phyloP scores from a whole-genome alignment of 2,329 filamentous ascomycete genomes.

The Dothideomycetes sp. region DNA sequence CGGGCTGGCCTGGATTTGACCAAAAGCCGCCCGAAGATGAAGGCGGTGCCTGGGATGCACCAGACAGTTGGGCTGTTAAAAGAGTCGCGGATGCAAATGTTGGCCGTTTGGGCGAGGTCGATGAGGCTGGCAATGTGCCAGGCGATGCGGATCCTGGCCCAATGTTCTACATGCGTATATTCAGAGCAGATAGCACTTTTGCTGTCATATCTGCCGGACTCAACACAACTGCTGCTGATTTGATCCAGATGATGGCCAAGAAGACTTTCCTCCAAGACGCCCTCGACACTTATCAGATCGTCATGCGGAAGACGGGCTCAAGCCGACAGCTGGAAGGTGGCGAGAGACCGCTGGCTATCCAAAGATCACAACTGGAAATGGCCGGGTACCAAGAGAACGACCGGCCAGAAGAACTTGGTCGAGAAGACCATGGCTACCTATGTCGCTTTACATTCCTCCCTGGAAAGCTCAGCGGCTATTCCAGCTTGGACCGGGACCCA shows the following conservation, averaged over 20 bases:
- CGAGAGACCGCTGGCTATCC: conserved; percentile 80
- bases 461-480: conserved; percentile 70
- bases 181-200: conserved; percentile 88
- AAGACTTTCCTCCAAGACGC: conserved; percentile 89
- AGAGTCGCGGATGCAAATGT: conserved; percentile 55
- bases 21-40: conserved; percentile 16
- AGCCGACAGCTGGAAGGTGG: conserved; percentile 66
- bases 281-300: conserved; percentile 87
- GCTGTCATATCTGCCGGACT: conserved; percentile 78
- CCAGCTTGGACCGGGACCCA: conserved; percentile 63
- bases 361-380: conserved; percentile 83
- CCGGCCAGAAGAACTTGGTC: conserved; percentile 80
- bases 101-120: conserved; percentile 47
- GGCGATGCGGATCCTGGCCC: conserved; percentile 59
- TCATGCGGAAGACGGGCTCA: conserved; percentile 85
- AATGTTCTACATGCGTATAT: conserved; percentile 88
- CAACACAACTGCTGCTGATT: conserved; percentile 74
- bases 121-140: conserved; percentile 56
- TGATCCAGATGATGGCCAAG: conserved; percentile 82
- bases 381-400: conserved; percentile 83
- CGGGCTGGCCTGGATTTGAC: conserved; percentile 28
- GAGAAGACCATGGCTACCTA: conserved; percentile 95
- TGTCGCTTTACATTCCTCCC: conserved; percentile 93
- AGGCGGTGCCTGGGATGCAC: conserved; percentile 70
- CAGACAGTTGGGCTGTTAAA: conserved; percentile 92